Evolutionary conservation across 1,284 basidiomycete genomes (phyloP).

Genomic region (Leccinum solheimii): DNA sequence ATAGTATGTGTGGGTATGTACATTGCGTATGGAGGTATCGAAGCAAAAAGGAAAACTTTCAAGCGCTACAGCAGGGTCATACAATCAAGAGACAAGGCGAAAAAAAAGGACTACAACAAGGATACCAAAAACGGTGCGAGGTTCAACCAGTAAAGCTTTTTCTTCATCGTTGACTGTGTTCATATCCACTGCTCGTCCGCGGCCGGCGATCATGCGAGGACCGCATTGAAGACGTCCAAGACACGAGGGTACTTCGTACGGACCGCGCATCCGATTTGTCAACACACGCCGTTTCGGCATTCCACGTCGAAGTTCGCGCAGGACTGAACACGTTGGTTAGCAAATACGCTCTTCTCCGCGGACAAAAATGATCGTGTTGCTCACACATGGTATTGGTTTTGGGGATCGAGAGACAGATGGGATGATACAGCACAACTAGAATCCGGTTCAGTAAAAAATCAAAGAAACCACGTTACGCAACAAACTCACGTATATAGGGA

Average conservation of each 20-base stretch:
- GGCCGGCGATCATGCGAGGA: not conserved
- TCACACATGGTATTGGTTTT: slow-evolving; percentile 22
- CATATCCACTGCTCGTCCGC: slow-evolving; percentile 7
- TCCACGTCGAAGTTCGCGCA: slow-evolving; percentile 10
- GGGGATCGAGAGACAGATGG: slow-evolving; percentile 31
- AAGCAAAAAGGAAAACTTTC: not conserved
- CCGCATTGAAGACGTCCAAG: not conserved
- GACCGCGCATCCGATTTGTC: slow-evolving; percentile 9
- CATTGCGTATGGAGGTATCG: not conserved
- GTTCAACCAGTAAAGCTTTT: not conserved
- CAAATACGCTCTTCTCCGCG: not conserved
- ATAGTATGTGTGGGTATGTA: not conserved
- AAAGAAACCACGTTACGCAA: not conserved
- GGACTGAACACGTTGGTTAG: slow-evolving; percentile 16
- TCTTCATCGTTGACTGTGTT: slow-evolving; percentile 26
- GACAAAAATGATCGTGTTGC: slow-evolving; percentile 7
- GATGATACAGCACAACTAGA: slow-evolving; percentile 51
- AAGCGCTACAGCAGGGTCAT: slow-evolving; percentile 14
- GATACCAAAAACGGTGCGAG: not conserved
- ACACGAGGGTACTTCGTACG: not conserved
- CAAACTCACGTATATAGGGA: slow-evolving; percentile 57
- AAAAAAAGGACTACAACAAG: not conserved
- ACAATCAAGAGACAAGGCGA: not conserved
- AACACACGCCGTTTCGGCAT: slow-evolving; percentile 1
- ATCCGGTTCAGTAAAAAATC: slow-evolving; percentile 4